Base-by-base conservation (phyloP, 352 stramenopile species). In the Phytophthora sansomeana region DNA sequence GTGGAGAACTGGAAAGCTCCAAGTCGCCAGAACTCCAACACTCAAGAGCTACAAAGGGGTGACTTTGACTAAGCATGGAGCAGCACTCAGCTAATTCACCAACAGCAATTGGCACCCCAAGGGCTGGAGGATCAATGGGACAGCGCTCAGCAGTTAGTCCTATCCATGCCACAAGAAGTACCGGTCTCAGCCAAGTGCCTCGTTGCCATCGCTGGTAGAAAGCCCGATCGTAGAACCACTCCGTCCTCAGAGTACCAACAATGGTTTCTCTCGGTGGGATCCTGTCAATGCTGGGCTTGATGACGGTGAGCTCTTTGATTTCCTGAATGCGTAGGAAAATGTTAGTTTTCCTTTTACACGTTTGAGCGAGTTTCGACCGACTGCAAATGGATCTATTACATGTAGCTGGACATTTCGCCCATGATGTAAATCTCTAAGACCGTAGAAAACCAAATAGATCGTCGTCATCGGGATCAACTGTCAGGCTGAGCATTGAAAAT, bases 221-320 rank as follows among this genome's bases (percentile, higher is more conserved):
- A n/a, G n/a, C n/a, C n/a, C n/a, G n/a, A n/a, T n/a, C n/a, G n/a
- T n/a, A n/a, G n/a, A n/a, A n/a, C n/a, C n/a, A n/a, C n/a, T n/a
- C n/a, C n/a, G n/a, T n/a, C n/a, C n/a, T n/a, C n/a, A n/a, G n/a
- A n/a, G n/a, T 35, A 72, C 83, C 9, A 57, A 67, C 35, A 43
- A 85, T 19, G 83, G 88, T 38, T 47, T 82, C 29, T 79, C 84
- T 48, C 77, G 67, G 11, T 91, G 76, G 80, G 78, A 92, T 29
- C 75, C 78, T 29, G 85, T 93, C 63, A 78, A 90, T 56, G 80
- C 91, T 47, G 77, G 70, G 26, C 67, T 93, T 57, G 82, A 88
- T 59, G 80, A 89, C 32, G 81, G 90, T 43, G 83, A 93, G 28
- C 69, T 95, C 14, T 95, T 95, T 58, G 78, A 86, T 42, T 95